A percentile compares a stretch with the other conserved stretches of the same genome.
Conservation (phyloP, 2,329 filamentous ascomycete genomes). For the Aspergillus latus region DNA sequence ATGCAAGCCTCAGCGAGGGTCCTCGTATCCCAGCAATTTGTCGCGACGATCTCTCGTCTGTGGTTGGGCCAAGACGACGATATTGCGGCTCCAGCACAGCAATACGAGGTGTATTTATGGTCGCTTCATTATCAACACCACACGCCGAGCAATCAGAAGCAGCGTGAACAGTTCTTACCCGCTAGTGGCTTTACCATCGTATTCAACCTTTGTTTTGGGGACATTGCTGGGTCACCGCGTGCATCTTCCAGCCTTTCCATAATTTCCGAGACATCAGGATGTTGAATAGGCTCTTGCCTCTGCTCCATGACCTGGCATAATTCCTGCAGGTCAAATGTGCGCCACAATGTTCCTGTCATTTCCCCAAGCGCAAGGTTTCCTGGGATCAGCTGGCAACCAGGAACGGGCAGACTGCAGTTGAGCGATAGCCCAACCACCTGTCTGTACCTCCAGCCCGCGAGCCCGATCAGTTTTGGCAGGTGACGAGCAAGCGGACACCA, state of each 20-base stretch:
- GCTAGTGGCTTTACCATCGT: neutral
- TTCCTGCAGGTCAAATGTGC: neutral
- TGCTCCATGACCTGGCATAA: neutral
- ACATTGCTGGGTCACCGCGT: neutral
- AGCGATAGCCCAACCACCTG: neutral
- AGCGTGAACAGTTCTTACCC: neutral
- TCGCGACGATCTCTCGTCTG: neutral
- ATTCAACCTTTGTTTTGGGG: neutral
- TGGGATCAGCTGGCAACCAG: neutral
- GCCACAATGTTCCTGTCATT: neutral
- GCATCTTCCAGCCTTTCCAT: neutral
- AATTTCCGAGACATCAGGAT: too few relatives aligned
- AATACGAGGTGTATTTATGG: conserved; percentile 11
- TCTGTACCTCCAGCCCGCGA: too few relatives aligned
- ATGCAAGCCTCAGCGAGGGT: neutral
- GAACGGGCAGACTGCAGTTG: neutral
- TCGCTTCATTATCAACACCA: neutral
- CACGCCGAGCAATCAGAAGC: conserved; percentile 3
- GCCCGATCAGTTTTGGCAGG: too few relatives aligned
- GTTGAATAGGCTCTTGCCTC: neutral
- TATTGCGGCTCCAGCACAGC: conserved; percentile 3
- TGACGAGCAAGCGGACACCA: too few relatives aligned
- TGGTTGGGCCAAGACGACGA: conserved; percentile 5
- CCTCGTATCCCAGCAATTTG: neutral
- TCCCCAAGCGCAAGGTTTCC: neutral